A percentile compares a stretch with the other conserved stretches of the same genome.
These are phyloP conservation scores for Whalleya microplaca DNA, from an alignment of 2,329 filamentous ascomycete species.

Conservation along the genomic window DNA sequence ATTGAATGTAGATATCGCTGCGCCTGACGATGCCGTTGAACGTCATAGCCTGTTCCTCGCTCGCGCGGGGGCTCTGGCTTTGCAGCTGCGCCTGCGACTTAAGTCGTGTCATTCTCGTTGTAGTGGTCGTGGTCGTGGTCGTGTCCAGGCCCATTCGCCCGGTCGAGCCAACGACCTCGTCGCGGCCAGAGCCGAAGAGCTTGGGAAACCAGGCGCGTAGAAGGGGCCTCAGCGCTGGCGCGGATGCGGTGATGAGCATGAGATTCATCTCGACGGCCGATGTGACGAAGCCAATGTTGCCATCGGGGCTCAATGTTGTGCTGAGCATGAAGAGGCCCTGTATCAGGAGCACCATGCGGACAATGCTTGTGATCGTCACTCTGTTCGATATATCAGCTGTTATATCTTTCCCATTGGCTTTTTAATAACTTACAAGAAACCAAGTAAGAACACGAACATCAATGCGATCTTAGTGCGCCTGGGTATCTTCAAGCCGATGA, in stretches of 20 bases:
- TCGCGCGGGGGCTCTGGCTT: slow-evolving; percentile 18
- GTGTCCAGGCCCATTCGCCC: slow-evolving; percentile 15
- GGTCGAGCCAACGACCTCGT: slow-evolving; percentile 26
- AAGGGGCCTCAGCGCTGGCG: slow-evolving; percentile 45
- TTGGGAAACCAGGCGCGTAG: slow-evolving; percentile 41
- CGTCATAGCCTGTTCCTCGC: slow-evolving; percentile 13
- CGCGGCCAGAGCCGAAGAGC: slow-evolving; percentile 27
- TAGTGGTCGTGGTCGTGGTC: neutral
- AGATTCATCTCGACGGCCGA: slow-evolving; percentile 47
- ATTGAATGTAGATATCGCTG: slow-evolving; percentile 12
- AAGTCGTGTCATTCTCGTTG: slow-evolving; percentile 20
- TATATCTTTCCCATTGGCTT: slow-evolving; percentile 15
- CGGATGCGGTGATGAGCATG: slow-evolving; percentile 47
- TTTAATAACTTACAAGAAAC: slow-evolving; percentile 30
- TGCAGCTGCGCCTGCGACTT: slow-evolving; percentile 13
- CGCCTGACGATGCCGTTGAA: slow-evolving; percentile 16
- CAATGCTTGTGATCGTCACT: slow-evolving; percentile 41
- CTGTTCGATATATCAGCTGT: slow-evolving; percentile 18
- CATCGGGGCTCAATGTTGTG: slow-evolving; percentile 31
- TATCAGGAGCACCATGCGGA: slow-evolving; percentile 40
- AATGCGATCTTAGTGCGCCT: slow-evolving; percentile 43
- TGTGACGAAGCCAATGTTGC: slow-evolving; percentile 41
- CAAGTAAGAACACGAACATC: slow-evolving; percentile 45
- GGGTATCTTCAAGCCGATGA: slow-evolving; percentile 45
- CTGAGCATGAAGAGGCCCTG: slow-evolving; percentile 37